A percentile compares a stretch with the other conserved stretches of the same genome.
Conservation (phyloP, 345 rosid species). For the Citropsis articulata region DNA sequence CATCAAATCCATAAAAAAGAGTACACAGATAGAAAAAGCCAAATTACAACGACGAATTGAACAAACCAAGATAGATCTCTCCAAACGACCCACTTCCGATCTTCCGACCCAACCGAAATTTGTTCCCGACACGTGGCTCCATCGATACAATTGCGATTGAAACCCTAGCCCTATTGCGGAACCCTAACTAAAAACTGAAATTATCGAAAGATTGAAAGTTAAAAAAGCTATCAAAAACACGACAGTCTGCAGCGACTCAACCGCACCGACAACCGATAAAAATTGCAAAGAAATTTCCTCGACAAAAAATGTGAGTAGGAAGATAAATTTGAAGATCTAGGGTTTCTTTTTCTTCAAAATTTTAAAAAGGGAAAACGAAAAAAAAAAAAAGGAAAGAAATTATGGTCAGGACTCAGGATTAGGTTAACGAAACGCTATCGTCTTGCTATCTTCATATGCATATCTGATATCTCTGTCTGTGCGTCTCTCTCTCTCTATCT, state of each 20-base stretch:
- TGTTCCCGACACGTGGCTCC: slow-evolving; percentile 92
- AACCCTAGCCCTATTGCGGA: slow-evolving; percentile 28
- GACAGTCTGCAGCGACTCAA: slow-evolving; percentile 19
- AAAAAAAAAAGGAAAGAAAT: neutral
- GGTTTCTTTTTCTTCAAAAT: neutral
- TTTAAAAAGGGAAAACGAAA: no score
- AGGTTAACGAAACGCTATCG: slow-evolving; percentile 15
- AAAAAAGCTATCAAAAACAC: neutral
- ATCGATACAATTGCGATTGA: slow-evolving; percentile 30
- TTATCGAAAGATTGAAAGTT: neutral
- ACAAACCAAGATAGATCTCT: slow-evolving; percentile 92
- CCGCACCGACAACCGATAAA: slow-evolving; percentile 25
- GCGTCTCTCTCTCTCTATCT: neutral
- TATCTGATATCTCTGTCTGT: neutral
- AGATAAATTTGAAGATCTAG: slow-evolving; percentile 25
- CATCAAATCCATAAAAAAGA: neutral
- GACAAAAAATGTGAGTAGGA: neutral
- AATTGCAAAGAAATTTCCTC: neutral
- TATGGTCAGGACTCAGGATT: slow-evolving; percentile 9
- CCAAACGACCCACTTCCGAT: slow-evolving; percentile 99
- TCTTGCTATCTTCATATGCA: neutral
- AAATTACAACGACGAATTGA: slow-evolving; percentile 2
- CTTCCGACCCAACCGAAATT: slow-evolving; percentile 86
- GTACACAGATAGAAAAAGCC: neutral
- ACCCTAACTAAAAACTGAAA: slow-evolving; percentile 11